phyloP scores from a whole-genome alignment of 345 rosid species.

The Hibiscus tridactylites region DNA sequence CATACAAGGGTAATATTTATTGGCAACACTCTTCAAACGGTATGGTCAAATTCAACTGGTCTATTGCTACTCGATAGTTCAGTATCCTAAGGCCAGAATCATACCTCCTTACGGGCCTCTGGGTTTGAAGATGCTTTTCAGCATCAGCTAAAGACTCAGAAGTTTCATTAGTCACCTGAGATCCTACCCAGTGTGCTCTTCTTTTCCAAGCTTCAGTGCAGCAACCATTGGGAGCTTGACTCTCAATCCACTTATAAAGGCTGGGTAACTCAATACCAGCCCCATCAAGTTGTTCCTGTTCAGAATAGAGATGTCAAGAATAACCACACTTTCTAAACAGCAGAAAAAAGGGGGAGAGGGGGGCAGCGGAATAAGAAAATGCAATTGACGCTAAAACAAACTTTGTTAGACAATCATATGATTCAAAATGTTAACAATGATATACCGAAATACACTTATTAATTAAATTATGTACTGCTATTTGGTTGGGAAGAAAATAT shows the following conservation, averaged over 20 bases:
- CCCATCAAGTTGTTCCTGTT: constrained; percentile 98
- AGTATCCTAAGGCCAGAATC: constrained; percentile 7
- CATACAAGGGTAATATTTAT: neutral
- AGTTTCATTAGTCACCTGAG: constrained; percentile 62
- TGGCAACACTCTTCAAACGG: neutral
- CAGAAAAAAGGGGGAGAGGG: neutral
- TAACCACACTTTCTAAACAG: neutral
- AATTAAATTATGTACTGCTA: neutral
- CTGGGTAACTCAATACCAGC: constrained; percentile 89
- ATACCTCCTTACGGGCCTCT: constrained; percentile 86
- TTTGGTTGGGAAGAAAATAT: neutral
- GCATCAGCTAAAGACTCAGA: constrained; percentile 67
- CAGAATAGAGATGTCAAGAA: constrained; percentile 10
- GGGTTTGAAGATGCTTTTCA: constrained; percentile 74
- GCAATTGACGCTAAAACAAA: neutral
- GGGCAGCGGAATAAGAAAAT: neutral
- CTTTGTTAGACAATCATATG: neutral
- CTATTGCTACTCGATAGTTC: neutral
- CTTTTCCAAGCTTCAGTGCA: constrained; percentile 91
- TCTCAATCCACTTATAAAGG: constrained; percentile 79
- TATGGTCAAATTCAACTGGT: neutral
- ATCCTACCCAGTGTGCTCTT: constrained; percentile 95
- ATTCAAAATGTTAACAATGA: neutral
- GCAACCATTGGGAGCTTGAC: constrained; percentile 72
- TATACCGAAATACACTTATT: neutral